Evolutionary conservation across 495 filamentous ascomycete genomes (phyloP), one percentile per base, ranked within the genome.

Genomic region (Neurospora sublineolata): DNA sequence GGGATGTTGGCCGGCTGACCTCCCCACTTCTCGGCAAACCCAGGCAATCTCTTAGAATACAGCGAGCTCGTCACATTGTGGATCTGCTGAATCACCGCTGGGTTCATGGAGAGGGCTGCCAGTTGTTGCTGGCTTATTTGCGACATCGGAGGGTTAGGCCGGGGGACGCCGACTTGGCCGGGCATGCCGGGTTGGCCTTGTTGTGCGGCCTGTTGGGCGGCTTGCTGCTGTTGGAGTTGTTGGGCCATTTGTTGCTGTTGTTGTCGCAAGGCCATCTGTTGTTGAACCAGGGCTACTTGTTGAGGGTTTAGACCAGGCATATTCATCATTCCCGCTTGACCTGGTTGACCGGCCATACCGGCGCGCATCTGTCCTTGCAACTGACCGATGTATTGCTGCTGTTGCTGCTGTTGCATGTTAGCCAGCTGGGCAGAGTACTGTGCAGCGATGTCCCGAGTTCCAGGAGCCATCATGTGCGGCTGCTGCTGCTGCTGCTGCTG

Each of bases 11-110:
- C 76, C 68, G 67, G 75, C 6, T 77, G 36, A 12, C 33, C 77
- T 27, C 78, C 78, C 64, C 60, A 87, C 37, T 83, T 82, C 16
- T 75, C 75, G 33, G 77, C 73, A 42, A 86, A 79, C 5, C 79
- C 77, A 8, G 83, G 79, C 73, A 89, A 82, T n/a, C 85, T 75
- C 68, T 86, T 84, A 9, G 80, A 72, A 33, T 87, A 84, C 69
- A 83, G 78, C 16, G 82, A 73, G 52, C 82, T 80, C 42, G 82
- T 79, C 37, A 80, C 82, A 67, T 76, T 74, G 23, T 71, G 68
- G 9, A 78, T 73, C 68, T 78, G 72, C 2, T n/a, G 33, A 20
- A 79, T 75, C 16, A 77, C 6, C 0, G 11, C 3, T 14, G 74
- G 73, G 30, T 71, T 74, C 20, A 8, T 44, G 40, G 76, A 72